These are phyloP conservation scores for Pythium dissimile DNA, from an alignment of 352 stramenopile genomes.

Conservation along the genomic window DNA sequence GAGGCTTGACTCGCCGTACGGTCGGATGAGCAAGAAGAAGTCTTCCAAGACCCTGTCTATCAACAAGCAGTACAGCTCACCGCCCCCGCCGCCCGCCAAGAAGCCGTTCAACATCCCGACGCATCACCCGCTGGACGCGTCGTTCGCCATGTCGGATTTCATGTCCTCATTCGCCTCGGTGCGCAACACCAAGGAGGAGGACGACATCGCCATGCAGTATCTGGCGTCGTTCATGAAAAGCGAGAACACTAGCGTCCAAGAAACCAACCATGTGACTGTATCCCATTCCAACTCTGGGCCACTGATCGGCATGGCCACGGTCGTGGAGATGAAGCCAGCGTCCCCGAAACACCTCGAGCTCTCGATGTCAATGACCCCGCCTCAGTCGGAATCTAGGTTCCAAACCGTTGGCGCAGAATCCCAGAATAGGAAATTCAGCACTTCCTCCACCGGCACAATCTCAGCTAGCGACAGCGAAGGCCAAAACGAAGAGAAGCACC, in stretches of 20 bases:
- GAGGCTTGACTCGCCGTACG: slow-evolving; percentile 3
- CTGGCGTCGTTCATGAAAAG: slow-evolving; percentile 23
- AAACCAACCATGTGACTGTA: slow-evolving; percentile 21
- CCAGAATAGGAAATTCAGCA: slow-evolving; percentile 30
- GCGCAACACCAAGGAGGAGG: slow-evolving; percentile 14
- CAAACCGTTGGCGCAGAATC: neutral
- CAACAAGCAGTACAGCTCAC: slow-evolving; percentile 9
- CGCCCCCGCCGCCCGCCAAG: slow-evolving; percentile 6
- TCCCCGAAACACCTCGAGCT: slow-evolving; percentile 19
- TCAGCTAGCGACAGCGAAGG: slow-evolving; percentile 32
- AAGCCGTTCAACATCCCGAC: slow-evolving; percentile 10
- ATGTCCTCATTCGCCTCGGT: slow-evolving; percentile 17
- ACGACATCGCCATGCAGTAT: slow-evolving; percentile 28
- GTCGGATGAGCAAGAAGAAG: neutral
- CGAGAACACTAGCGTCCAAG: slow-evolving; percentile 4
- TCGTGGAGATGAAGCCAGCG: slow-evolving; percentile 22
- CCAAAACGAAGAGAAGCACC: slow-evolving; percentile 12
- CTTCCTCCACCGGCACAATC: slow-evolving; percentile 26
- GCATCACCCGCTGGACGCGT: slow-evolving; percentile 11
- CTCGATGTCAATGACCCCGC: neutral
- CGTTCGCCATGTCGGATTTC: slow-evolving; percentile 15
- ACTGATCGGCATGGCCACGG: slow-evolving; percentile 6
- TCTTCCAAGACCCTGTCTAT: slow-evolving; percentile 17
- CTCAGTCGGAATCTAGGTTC: neutral
- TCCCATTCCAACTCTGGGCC: slow-evolving; percentile 13